These are phyloP conservation scores for Prunus mume DNA, from an alignment of 306 rosid species.

Conservation along the genomic window DNA sequence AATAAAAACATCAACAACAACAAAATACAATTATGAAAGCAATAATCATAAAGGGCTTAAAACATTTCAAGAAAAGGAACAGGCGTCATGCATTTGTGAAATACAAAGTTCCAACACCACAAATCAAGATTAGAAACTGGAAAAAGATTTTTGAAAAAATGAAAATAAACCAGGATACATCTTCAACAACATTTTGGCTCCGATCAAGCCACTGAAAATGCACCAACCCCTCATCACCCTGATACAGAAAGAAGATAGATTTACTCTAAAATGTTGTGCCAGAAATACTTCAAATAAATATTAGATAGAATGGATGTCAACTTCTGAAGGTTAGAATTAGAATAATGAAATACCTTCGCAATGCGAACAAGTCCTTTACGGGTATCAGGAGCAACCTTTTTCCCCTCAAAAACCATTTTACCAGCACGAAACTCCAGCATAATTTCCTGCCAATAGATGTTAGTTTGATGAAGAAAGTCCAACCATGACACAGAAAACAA, in stretches of 20 bases:
- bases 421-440: constrained; percentile 93
- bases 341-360: constrained; percentile 56
- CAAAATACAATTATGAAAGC: no score
- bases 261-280: background rate
- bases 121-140: background rate
- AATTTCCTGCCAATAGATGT: constrained; percentile 55
- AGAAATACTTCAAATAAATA: background rate
- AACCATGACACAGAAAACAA: background rate
- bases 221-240: constrained; percentile 90
- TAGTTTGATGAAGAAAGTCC: constrained; percentile 2
- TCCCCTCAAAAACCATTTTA: constrained; percentile 75
- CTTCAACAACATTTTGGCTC: constrained; percentile 66
- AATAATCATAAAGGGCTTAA: background rate
- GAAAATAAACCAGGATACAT: constrained; percentile 68
- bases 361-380: constrained; percentile 89
- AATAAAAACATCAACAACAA: background rate
- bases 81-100: background rate
- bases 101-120: background rate
- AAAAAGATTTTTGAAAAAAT: background rate
- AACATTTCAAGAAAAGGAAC: background rate
- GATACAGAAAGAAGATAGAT: constrained; percentile 26
- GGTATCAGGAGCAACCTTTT: constrained; percentile 68
- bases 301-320: constrained; percentile 3
- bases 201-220: constrained; percentile 98
- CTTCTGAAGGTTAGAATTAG: background rate